Evolutionary conservation across 2,329 filamentous ascomycete species (phyloP), one percentile per base, ranked within the genome.

Genomic region (Ophiognomonia clavigignenti-juglandacearum): DNA sequence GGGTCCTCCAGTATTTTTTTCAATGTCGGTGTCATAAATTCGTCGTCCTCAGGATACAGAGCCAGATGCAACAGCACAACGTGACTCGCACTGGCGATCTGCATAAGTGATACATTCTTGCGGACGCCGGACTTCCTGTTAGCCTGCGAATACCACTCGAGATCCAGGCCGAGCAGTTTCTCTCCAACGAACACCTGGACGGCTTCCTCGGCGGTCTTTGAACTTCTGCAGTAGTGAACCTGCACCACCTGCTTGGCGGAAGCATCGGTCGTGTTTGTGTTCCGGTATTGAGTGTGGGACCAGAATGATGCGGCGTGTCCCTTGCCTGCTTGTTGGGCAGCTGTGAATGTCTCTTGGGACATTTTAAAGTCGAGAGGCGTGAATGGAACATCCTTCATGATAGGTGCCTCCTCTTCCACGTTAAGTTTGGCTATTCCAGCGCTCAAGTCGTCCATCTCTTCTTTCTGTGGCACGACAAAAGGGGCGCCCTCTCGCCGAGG

Each of bases 11-110:
- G 78, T 37, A 96, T 77, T 45, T 72, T 69, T 51, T 76, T 81
- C 39, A 96, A 74, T 0, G 82, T 77, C 0, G 87, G 86, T 2
- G 84, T 75, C n/a, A 91, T 74, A 22, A 92, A 70, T 19, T 84
- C 76, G 6, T 67, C 65, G 26, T 64, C 67, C 4, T 69, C 63
- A 2, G 70, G 64, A 56, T 80, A 88, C 3, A 83, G 56, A 3
- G 88, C 85, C 43, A 96, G 65, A 55, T 96, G 92, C 55, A 96
- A 91, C 1, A 96, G 74, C 0, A 76, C 88, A 40, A 96, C 84
- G 13, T 82, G 84, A 52, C 84, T 80, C 36, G 86, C 78, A 50
- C 82, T 86, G 1, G 91, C 88, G 19, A 96, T 64, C 64, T 96
- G 92, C 36, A 96, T 84, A 31, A 96, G 66, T 0, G 87, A 91